Conservation (phyloP, 2,329 filamentous ascomycete species). For the Claviceps sp. region DNA sequence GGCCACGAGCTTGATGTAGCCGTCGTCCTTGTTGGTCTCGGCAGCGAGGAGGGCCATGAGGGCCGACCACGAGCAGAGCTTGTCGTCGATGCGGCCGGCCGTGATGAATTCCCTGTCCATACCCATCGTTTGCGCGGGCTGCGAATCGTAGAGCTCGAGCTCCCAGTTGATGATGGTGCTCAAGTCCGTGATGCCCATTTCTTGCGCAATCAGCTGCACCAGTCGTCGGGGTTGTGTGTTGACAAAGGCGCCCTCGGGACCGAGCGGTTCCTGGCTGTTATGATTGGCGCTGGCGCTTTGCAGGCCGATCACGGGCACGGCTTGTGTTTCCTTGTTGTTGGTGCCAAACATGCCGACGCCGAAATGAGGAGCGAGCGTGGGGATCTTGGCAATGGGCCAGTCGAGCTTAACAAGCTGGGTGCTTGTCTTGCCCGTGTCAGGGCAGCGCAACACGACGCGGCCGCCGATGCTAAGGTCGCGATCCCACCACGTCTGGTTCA, state of each 20-base stretch:
- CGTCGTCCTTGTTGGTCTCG: conserved; percentile 37
- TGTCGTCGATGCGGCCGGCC: conserved; percentile 90
- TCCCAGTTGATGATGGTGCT: conserved; percentile 87
- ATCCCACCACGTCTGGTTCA: conserved; percentile 95
- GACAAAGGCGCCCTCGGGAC: conserved; percentile 57
- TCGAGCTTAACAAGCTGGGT: conserved; percentile 78
- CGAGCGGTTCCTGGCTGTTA: conserved; percentile 31
- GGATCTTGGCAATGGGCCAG: conserved; percentile 88
- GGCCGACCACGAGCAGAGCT: conserved; percentile 89
- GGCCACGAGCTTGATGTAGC: conserved; percentile 79
- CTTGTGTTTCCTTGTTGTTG: conserved; percentile 80
- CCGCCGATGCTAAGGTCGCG: conserved; percentile 85
- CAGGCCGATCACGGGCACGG: conserved; percentile 85
- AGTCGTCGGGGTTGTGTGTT: conserved; percentile 75
- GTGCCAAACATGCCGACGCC: conserved; percentile 56
- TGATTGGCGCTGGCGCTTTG: conserved; percentile 48
- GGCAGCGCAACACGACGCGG: conserved; percentile 69
- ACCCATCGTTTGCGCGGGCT: conserved; percentile 72
- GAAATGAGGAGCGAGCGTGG: conserved; percentile 88
- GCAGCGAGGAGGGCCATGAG: conserved; percentile 69
- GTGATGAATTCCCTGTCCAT: conserved; percentile 91
- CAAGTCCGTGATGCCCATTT: conserved; percentile 61
- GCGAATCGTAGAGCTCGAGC: conserved; percentile 82
- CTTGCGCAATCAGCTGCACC: conserved; percentile 65
- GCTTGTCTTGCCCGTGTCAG: conserved; percentile 58